Percentiles rank a stretch among this genome's conserved stretches.
phyloP scores from a whole-genome alignment of 495 filamentous ascomycete genomes.

The Penicillium subrubescens region DNA sequence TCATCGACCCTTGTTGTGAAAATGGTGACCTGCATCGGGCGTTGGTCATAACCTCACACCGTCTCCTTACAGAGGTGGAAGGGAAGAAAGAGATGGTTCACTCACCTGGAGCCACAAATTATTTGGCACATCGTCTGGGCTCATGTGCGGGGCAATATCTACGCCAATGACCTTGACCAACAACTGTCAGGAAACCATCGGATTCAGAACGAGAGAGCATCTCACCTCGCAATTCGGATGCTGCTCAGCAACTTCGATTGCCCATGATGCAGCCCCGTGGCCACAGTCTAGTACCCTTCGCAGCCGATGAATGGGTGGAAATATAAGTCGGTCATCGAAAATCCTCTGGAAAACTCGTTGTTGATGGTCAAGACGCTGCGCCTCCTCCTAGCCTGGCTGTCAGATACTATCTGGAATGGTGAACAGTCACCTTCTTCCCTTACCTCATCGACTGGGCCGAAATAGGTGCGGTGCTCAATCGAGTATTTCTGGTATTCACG shows the following conservation, averaged over 20 bases:
- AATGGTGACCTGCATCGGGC: background rate
- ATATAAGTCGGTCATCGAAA: conserved; percentile 77
- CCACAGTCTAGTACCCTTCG: conserved; percentile 76
- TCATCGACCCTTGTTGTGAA: background rate
- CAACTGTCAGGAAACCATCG: conserved; percentile 19
- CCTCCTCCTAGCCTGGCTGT: conserved; percentile 67
- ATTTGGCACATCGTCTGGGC: conserved; percentile 65
- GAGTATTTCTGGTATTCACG: conserved; percentile 75
- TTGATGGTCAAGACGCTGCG: conserved; percentile 70
- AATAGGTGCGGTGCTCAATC: conserved; percentile 71
- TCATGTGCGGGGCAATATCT: conserved; percentile 76
- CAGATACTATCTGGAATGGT: conserved; percentile 9
- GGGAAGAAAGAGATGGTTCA: conserved; percentile 2
- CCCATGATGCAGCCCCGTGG: conserved; percentile 67
- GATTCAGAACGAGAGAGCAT: conserved; percentile 2
- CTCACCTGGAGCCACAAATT: conserved; percentile 72
- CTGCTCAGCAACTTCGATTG: conserved; percentile 61
- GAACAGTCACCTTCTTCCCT: conserved; percentile 6
- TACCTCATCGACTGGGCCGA: conserved; percentile 86
- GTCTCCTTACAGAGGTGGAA: background rate
- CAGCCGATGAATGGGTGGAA: conserved; percentile 69
- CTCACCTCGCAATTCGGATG: conserved; percentile 74
- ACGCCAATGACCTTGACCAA: conserved; percentile 71
- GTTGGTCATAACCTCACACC: background rate
- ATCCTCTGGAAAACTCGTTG: conserved; percentile 70